Evolutionary conservation across 148 eudicot genomes (phyloP), one percentile per base, ranked within the genome.

Genomic region (Agrostemma githago): DNA sequence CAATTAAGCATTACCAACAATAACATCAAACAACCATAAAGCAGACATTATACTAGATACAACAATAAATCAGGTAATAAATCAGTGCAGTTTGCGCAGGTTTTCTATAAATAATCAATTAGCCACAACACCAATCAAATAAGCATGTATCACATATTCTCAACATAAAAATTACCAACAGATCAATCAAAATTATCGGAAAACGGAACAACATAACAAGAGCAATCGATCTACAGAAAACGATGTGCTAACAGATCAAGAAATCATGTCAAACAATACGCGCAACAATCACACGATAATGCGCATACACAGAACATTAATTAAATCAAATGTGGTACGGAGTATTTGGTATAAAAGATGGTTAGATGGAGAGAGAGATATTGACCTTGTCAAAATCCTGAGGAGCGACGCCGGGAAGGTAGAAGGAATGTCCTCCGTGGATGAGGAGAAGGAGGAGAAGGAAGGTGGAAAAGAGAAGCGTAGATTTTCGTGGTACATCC

Each of bases 341-440:
- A 60, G 46, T 70, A 70, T 39, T 34, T 67, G 17, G 51, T 4
- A 60, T 20, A 4, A 54, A 54, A 5, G 11, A 14, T 54, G 9
- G 59, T 5, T 63, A 3, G 14, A 70, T 38, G 11, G 3, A 26
- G 53, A 15, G 62, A 71, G 68, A n/a, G 62, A 62, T 40, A 5
- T 19, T 6, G 74, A 84, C 85, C 83, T 79, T 85, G 37, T 85
- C 82, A 75, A 85, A 85, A 82, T 85, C 87, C 72, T 82, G 81
- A 75, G 85, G 85, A 77, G 87, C 87, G 68, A 85, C 83, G 43
- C 87, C 85, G 19, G 85, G 85, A 9, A 85, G 85, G 71, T 85
- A 85, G 83, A 85, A 85, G 75, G 66, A 85, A 69, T 75, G 74
- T 11, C 61, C 78, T 75, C 75, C 79, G 76, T 85, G 73, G 71